Conservation (phyloP, 345 rosid species). For the Salix exigua region DNA sequence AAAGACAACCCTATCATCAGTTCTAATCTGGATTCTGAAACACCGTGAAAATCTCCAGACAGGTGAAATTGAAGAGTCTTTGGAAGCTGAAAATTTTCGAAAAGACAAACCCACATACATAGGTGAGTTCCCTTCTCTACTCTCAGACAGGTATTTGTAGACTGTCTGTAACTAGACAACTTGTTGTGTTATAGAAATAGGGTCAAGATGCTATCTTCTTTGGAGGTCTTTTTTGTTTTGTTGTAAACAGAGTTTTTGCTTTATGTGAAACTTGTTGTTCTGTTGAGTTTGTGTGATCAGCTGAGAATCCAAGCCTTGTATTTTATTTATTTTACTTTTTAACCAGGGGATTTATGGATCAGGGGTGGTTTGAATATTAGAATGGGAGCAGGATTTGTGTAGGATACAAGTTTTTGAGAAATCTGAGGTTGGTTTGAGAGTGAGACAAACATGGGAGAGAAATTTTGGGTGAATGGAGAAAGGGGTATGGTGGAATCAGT, state of each 20-base stretch:
- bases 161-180: background rate
- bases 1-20: background rate
- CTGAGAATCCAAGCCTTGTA: background rate
- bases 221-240: background rate
- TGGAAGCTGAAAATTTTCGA: background rate
- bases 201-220: background rate
- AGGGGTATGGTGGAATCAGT: slow-evolving; percentile 69
- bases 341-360: background rate
- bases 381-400: background rate
- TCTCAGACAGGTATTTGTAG: background rate
- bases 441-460: slow-evolving; percentile 53
- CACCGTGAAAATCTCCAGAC: background rate
- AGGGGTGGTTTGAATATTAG: background rate
- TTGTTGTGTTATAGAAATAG: too few relatives aligned
- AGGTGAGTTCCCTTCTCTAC: background rate
- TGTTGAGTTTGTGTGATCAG: background rate
- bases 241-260: background rate
- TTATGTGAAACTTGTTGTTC: background rate
- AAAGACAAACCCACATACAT: background rate
- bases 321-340: background rate
- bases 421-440: slow-evolving; percentile 12
- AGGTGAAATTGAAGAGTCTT: background rate
- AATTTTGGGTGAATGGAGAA: slow-evolving; percentile 63
- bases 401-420: background rate
- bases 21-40: background rate